Evolutionary conservation across 1,284 basidiomycete genomes (phyloP).

Genomic region (Austroboletus novae-zelandiae): DNA sequence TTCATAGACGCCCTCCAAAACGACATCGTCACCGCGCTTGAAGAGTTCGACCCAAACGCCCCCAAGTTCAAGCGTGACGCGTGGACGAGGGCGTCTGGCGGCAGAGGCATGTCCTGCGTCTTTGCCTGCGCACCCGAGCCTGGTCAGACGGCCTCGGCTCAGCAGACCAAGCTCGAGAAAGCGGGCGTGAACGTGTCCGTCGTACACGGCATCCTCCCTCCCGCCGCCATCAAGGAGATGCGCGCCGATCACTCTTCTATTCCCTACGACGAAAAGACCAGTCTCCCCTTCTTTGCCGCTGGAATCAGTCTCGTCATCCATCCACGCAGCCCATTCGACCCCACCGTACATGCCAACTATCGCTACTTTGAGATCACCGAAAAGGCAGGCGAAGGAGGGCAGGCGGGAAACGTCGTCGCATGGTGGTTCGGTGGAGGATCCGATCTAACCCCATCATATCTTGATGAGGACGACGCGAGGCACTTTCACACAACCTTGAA

Average conservation of each 20-base stretch:
- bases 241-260: slow-evolving; percentile 84
- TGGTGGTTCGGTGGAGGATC: slow-evolving; percentile 99
- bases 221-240: slow-evolving; percentile 92
- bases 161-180: slow-evolving; percentile 80
- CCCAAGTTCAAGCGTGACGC: slow-evolving; percentile 83
- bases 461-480: slow-evolving; percentile 82
- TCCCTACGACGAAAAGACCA: slow-evolving; percentile 59
- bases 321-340: slow-evolving; percentile 87
- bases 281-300: slow-evolving; percentile 90
- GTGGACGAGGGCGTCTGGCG: slow-evolving; percentile 85
- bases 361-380: slow-evolving; percentile 94
- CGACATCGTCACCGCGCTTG: slow-evolving; percentile 78
- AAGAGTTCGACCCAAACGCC: slow-evolving; percentile 73
- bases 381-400: slow-evolving; percentile 34
- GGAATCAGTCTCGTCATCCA: slow-evolving; percentile 93
- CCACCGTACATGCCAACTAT: slow-evolving; percentile 96
- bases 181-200: slow-evolving; percentile 96
- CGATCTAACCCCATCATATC: slow-evolving; percentile 93
- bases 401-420: slow-evolving; percentile 54
- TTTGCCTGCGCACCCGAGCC: slow-evolving; percentile 62
- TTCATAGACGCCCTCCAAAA: slow-evolving; percentile 83
- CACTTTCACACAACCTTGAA: slow-evolving; percentile 89
- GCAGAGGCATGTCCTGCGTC: slow-evolving; percentile 86
- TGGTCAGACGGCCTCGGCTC: slow-evolving; percentile 25
- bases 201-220: slow-evolving; percentile 87